A percentile compares a stretch with the other conserved stretches of the same genome.
Evolutionary conservation across 2,329 filamentous ascomycete genomes (phyloP).

Genomic region (Hymenoscyphus repandus): DNA sequence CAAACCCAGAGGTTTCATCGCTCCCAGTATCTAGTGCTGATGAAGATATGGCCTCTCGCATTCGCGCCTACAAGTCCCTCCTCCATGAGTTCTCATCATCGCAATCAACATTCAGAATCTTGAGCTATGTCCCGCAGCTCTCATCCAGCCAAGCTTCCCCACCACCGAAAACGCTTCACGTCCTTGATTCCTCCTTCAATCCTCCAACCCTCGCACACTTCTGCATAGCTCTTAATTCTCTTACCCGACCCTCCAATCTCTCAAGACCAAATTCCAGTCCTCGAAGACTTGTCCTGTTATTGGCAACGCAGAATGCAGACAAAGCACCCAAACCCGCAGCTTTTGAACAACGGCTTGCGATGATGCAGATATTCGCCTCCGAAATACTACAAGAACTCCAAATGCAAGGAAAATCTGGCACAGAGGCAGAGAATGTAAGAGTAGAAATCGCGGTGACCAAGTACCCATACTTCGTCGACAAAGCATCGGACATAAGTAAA

Average conservation of each 20-base stretch:
- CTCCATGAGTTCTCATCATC: conserved; percentile 26
- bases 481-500: conserved; percentile 53
- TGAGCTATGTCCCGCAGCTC: conserved; percentile 19
- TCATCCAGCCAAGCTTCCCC: conserved; percentile 5
- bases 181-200: conserved; percentile 66
- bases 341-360: conserved; percentile 60
- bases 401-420: neutral
- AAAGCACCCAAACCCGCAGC: conserved; percentile 61
- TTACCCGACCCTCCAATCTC: conserved; percentile 12
- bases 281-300: conserved; percentile 49
- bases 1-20: neutral
- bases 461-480: conserved; percentile 69
- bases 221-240: conserved; percentile 49
- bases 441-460: conserved; percentile 66
- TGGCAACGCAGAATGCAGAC: conserved; percentile 61
- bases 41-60: conserved; percentile 15
- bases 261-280: neutral
- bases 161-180: conserved; percentile 39
- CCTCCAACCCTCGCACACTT: conserved; percentile 59
- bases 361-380: conserved; percentile 66
- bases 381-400: conserved; percentile 39
- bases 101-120: conserved; percentile 22
- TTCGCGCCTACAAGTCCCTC: conserved; percentile 16
- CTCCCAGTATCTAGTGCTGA: neutral
- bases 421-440: conserved; percentile 10